These are phyloP conservation scores for Vigna unguiculata DNA, from an alignment of 306 rosid genomes.

Conservation along the genomic window DNA sequence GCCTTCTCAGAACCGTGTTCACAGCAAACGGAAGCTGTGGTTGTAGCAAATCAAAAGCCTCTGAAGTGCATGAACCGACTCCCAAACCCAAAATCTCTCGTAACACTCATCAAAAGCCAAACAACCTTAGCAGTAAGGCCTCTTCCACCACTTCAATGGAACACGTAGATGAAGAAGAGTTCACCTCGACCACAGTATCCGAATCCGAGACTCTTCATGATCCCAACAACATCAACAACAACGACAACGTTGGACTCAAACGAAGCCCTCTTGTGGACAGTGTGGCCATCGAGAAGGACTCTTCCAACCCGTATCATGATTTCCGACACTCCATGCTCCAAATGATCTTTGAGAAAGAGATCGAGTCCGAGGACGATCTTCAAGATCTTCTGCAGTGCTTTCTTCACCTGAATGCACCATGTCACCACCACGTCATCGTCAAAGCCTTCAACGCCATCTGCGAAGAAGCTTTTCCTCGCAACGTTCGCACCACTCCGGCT, in stretches of 20 bases:
- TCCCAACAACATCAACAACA: not conserved
- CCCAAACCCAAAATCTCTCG: slow-evolving; percentile 23
- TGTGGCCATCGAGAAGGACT: slow-evolving; percentile 66
- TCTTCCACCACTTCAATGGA: slow-evolving; percentile 58
- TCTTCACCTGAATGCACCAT: slow-evolving; percentile 57
- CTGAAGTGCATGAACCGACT: slow-evolving; percentile 55
- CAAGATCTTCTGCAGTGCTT: slow-evolving; percentile 63
- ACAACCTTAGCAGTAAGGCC: slow-evolving; percentile 15
- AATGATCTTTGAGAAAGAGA: slow-evolving; percentile 72
- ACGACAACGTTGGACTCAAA: not conserved
- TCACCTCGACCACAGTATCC: slow-evolving; percentile 51
- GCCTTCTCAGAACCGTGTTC: slow-evolving; percentile 48
- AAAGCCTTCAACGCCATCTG: slow-evolving; percentile 61
- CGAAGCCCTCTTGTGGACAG: slow-evolving; percentile 48
- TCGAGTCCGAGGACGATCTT: slow-evolving; percentile 54
- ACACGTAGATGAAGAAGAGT: slow-evolving; percentile 43
- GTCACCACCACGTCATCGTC: slow-evolving; percentile 52
- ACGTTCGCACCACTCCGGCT: slow-evolving; percentile 17
- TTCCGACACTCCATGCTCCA: slow-evolving; percentile 70
- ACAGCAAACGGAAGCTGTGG: slow-evolving; percentile 56
- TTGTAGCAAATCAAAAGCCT: slow-evolving; percentile 49
- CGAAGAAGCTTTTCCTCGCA: slow-evolving; percentile 46
- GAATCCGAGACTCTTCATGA: slow-evolving; percentile 28
- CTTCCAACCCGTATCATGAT: slow-evolving; percentile 62
- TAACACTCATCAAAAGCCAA: not conserved